A percentile compares a stretch with the other conserved stretches of the same genome.
Evolutionary conservation across 768 basidiomycete species (phyloP).

Genomic region (Leccinellum luteum): DNA sequence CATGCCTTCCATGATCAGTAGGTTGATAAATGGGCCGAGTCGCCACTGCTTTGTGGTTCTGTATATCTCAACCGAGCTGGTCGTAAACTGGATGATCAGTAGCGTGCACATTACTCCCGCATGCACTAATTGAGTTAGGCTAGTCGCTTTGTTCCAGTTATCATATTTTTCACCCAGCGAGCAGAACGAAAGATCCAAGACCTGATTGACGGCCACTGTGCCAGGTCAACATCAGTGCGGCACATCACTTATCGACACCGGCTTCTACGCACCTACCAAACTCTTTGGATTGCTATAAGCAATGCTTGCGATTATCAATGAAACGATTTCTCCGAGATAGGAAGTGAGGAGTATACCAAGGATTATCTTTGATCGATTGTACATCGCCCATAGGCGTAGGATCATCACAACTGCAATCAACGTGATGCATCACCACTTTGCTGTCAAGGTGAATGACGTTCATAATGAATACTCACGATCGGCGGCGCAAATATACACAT

Average conservation of each 20-base stretch:
- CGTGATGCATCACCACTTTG: neutral
- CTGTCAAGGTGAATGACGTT: neutral
- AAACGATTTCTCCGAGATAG: slow-evolving; percentile 1
- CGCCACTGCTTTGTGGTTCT: too few species aligned
- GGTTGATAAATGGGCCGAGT: too few species aligned
- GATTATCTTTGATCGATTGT: slow-evolving; percentile 4
- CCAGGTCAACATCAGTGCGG: neutral
- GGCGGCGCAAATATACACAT: neutral
- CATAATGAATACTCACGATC: slow-evolving; percentile 4
- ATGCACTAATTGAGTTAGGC: too few species aligned
- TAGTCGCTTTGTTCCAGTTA: too few species aligned
- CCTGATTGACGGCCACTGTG: too few species aligned
- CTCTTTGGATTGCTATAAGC: neutral
- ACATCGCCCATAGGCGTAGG: slow-evolving; percentile 14
- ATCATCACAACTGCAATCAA: slow-evolving; percentile 11
- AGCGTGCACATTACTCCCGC: too few species aligned
- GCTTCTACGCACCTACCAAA: neutral
- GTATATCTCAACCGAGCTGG: too few species aligned
- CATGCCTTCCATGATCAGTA: too few species aligned
- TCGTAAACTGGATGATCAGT: too few species aligned
- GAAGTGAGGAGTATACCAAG: slow-evolving; percentile 9
- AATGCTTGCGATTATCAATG: neutral
- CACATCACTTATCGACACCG: too few species aligned
- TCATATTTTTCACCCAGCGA: too few species aligned
- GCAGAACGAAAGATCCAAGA: too few species aligned